Evolutionary conservation across 2,329 filamentous ascomycete genomes (phyloP).

Genomic region (Exophiala lecanii-corni): DNA sequence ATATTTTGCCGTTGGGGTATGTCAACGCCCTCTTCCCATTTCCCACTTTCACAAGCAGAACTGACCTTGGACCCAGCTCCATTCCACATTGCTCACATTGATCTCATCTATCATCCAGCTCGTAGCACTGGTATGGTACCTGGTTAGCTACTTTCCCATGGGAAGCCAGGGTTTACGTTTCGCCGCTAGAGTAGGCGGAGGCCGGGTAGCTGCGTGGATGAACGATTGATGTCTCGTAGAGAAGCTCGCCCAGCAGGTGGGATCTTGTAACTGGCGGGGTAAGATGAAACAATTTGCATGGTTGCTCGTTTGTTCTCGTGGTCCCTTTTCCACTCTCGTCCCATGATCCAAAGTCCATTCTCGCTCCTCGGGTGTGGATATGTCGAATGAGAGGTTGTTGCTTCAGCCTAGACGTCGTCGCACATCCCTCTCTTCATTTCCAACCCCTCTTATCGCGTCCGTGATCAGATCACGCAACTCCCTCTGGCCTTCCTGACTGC

Average conservation of each 20-base stretch:
- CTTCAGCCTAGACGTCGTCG: constrained; percentile 56
- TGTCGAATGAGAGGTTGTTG: not conserved
- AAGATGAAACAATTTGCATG: not conserved
- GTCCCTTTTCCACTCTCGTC: not conserved
- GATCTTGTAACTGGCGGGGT: not conserved
- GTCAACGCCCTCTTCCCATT: constrained; percentile 67
- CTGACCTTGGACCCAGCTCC: constrained; percentile 84
- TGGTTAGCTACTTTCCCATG: constrained; percentile 98
- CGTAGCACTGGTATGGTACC: constrained; percentile 80
- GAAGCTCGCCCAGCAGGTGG: not conserved
- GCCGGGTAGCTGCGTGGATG: constrained; percentile 84
- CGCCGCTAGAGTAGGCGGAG: constrained; percentile 79
- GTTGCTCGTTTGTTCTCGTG: not conserved
- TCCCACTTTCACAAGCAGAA: constrained; percentile 87
- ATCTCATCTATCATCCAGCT: constrained; percentile 80
- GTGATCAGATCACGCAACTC: constrained; percentile 73
- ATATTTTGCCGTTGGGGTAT: constrained; percentile 83
- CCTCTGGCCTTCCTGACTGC: constrained; percentile 72
- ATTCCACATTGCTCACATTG: constrained; percentile 78
- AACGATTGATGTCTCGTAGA: constrained; percentile 50
- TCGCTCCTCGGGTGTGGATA: not conserved
- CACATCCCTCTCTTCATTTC: constrained; percentile 60
- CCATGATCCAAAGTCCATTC: not conserved
- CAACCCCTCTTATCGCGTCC: constrained; percentile 69
- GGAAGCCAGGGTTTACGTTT: constrained; percentile 82